Evolutionary conservation across 371 early-diverging fungal species (phyloP), one percentile per base, ranked within the genome.

Genomic region (Amoeboradix gromovi): DNA sequence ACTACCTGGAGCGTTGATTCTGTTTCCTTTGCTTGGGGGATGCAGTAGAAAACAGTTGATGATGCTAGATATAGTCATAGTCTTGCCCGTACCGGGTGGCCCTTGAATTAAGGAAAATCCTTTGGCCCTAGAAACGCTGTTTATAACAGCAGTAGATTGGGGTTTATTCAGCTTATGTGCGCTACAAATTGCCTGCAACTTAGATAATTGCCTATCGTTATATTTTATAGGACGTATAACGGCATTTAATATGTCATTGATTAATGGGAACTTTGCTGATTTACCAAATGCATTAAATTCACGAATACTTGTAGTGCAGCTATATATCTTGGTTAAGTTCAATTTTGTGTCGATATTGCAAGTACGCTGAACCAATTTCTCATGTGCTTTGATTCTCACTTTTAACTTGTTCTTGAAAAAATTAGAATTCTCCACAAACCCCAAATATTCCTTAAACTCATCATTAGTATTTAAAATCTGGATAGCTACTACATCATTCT

Each of bases 51-150:
- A 22, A 48, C 12, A 48, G 22, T 67, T 29, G 28, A 67, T 28
- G 28, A 67, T 67, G 28, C 67, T 29, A 17, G 28, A 12, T 17
- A 67, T 67, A 5, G 67, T 67, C 28, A 17, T 17, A 17, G 67
- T n/a, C 29, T 67, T 67, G 12, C 67, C 67, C 2, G 67, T 67
- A 17, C 67, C 67, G 29, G 67, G 67, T 2, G 67, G 67, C 29
- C 67, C 67, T 29, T 67, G 17, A n/a, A 67, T 29, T 17, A 67
- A 28, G 17, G 67, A 67, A 28, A 67, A 48, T 22, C 48, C 48
- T 48, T 48, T 48, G 5, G 5, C 22, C 5, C 48, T 5, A 48
- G 48, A 12, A 5, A 48, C 48, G 22, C 48, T 48, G 48, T 48
- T 48, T 48, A 22, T 48, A 5, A 48, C 48, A 5, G 48, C 48